Evolutionary conservation across 2,329 filamentous ascomycete genomes (phyloP).

Genomic region (Pleurostoma richardsiae): DNA sequence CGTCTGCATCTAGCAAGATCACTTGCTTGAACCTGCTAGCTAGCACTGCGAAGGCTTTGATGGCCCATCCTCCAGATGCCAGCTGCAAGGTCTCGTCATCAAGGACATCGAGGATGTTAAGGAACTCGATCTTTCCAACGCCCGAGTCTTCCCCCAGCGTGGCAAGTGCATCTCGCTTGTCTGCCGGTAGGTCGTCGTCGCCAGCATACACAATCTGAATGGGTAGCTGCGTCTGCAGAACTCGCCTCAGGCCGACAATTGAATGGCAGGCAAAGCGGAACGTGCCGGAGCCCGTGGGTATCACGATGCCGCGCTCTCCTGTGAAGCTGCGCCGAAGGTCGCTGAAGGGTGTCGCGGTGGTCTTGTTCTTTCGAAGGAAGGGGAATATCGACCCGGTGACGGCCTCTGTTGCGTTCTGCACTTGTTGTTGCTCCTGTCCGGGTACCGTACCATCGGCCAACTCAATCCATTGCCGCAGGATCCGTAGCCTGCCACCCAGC

Average conservation of each 20-base stretch:
- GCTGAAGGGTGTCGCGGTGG: conserved; percentile 10
- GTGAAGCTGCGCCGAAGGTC: conserved; percentile 10
- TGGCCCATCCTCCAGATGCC: conserved; percentile 27
- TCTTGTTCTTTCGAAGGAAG: conserved; percentile 12
- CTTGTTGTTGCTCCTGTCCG: neutral
- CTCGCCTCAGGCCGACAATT: conserved; percentile 21
- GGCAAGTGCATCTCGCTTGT: conserved; percentile 16
- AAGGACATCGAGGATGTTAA: conserved; percentile 26
- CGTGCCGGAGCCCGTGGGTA: conserved; percentile 22
- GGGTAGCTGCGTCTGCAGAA: conserved; percentile 22
- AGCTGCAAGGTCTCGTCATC: conserved; percentile 22
- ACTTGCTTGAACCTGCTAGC: conserved; percentile 29
- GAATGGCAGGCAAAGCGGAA: conserved; percentile 29
- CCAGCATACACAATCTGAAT: conserved; percentile 31
- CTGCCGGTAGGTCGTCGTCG: conserved; percentile 19
- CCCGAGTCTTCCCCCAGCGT: conserved; percentile 4
- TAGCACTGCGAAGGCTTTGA: conserved; percentile 33
- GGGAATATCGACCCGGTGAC: conserved; percentile 16
- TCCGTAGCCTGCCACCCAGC: neutral
- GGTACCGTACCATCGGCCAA: neutral
- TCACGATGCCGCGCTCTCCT: conserved; percentile 25
- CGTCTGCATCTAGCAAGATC: conserved; percentile 32
- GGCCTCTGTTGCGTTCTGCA: conserved; percentile 5
- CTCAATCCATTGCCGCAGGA: neutral
- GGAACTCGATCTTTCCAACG: conserved; percentile 19